Percentiles rank a stretch among this genome's conserved stretches.
Conservation (phyloP, 805 yeast species). For the Teunomyces cretensis region DNA sequence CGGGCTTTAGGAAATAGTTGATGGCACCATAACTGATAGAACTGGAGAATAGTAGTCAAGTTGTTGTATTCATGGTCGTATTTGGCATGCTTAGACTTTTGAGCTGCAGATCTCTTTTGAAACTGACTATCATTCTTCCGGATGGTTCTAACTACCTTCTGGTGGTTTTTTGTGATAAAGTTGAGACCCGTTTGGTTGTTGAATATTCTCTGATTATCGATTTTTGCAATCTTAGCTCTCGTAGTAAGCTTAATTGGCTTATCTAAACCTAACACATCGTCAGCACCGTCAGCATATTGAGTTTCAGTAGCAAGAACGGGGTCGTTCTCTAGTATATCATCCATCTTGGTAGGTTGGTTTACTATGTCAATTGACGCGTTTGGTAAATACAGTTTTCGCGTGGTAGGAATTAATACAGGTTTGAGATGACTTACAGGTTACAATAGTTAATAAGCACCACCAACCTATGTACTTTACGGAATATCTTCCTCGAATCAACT, state of each 20-base stretch:
- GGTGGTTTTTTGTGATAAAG: conserved; percentile 31
- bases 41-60: conserved; percentile 35
- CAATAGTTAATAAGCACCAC: not conserved
- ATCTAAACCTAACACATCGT: conserved; percentile 35
- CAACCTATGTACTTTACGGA: conserved; percentile 9
- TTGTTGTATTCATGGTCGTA: conserved; percentile 35
- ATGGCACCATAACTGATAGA: conserved; percentile 48
- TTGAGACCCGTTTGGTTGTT: conserved; percentile 33
- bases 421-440: not conserved
- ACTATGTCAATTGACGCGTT: not conserved
- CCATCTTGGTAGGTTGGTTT: conserved; percentile 3
- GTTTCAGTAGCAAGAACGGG: not conserved
- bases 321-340: conserved; percentile 2
- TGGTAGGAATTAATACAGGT: not conserved
- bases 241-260: conserved; percentile 33
- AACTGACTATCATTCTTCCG: conserved; percentile 25
- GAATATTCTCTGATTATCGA: conserved; percentile 40
- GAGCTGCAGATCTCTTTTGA: conserved; percentile 12
- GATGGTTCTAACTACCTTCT: conserved; percentile 23
- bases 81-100: conserved; percentile 13
- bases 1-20: conserved; percentile 71
- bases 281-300: conserved; percentile 4
- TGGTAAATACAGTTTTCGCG: not conserved
- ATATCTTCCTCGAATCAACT: conserved; percentile 8
- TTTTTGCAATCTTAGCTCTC: conserved; percentile 32